Evolutionary conservation across 2,329 filamentous ascomycete genomes (phyloP), one percentile per base, ranked within the genome.

Genomic region (Myrmaecium sp.): DNA sequence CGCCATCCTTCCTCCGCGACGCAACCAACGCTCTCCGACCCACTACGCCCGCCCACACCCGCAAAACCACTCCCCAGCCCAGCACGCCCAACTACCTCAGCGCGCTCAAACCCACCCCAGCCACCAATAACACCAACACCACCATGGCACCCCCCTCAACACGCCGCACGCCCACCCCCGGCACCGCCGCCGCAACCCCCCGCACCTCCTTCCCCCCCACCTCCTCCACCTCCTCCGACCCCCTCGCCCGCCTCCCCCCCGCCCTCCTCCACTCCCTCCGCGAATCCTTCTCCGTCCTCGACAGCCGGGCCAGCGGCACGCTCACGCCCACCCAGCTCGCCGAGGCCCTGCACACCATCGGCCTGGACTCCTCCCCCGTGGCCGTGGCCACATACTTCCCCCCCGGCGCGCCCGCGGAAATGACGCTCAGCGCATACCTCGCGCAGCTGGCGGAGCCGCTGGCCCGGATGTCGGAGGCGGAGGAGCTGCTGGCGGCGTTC

Each of bases 241-340:
- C 71, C 9, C 58, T 83, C 23, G 73, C 74, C 3, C 75, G 79
- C 42, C 55, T 95, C 21, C 78, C 86, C 19, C 73, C 81, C 3
- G 64, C 79, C 3, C 81, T 94, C 40, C 71, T 94, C 18, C 72
- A 84, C 42, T 80, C 81, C 40, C 68, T 98, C 53, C 71, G 89
- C 33, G 86, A 95, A 47, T 82, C 78, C 0, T 98, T 95, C 51
- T 81, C 91, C 51, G 83, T 94, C 32, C 64, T 98, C 24, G 89
- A 95, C 51, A 68, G 81, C 33, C 76, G 89, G 51, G 84, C 82
- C 43, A 82, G 89, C 43, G 84, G 86, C 11, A 60, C 69, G 26
- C 74, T 98, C 33, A 78, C 75, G 37, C 66, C 77, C 32, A 77
- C 86, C 13, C 82, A 92, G 47, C 73, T 98, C 4, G 71, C 71